Evolutionary conservation across 2,329 filamentous ascomycete species (phyloP), one percentile per base, ranked within the genome.

Genomic region (Diaporthe sp.): DNA sequence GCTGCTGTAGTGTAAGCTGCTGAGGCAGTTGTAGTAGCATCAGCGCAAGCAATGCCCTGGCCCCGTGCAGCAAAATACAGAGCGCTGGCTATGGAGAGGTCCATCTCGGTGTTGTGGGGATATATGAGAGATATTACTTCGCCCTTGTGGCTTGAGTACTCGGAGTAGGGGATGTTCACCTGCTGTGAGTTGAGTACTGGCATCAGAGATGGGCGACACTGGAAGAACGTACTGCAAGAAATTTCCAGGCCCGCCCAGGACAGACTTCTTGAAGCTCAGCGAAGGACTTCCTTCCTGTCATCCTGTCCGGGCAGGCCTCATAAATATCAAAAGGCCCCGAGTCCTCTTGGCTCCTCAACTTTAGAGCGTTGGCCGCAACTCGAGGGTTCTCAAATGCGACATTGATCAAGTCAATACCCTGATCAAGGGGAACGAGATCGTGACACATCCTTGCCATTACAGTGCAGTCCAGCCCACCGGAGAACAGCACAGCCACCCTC

Each of bases 41-140:
- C 78, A 78, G 79, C 81, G 73, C 85, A 85, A 53, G 88, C 86
- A 25, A 82, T 78, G 0, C 93, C 95, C 69, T 86, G 83, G 0
- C 95, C 96, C 53, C 95, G 90, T 0, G 96, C 93, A 8, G 97
- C 95, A 85, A 99, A 99, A 83, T 98, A 98, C n/a, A 99, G 88
- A 0, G 97, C 97, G 79, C 91, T 93, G 0, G 94, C 94, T 79
- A 99, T 99, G 4, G 97, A 99, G 0, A 99, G 88, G 80, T 99
- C 97, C 97, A 99, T 99, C 84, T 99, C 97, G 0, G 97, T 99
- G 79, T 98, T 96, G 84, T 99, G 97, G 0, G 97, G 97, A 79
- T 94, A 89, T 82, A 99, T 98, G 25, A 99, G 87, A 2, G 91
- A 89, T 51, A 96, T 89, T 28, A 99, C 90, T 37, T 88, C 89